phyloP scores from a whole-genome alignment of 2,329 filamentous ascomycete genomes.

The Corynespora cassiicola region DNA sequence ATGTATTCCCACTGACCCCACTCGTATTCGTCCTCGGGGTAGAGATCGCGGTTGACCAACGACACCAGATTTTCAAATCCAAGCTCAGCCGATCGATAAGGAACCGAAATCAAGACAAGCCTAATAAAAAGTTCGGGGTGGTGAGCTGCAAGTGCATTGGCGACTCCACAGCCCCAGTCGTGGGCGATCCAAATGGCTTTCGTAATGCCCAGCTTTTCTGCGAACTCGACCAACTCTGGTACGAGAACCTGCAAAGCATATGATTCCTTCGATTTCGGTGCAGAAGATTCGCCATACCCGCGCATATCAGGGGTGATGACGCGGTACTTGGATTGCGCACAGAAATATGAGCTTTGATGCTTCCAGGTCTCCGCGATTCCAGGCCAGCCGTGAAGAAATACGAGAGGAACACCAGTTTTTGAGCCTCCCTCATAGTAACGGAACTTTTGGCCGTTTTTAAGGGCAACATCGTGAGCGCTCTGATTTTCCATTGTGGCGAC shows the following conservation, averaged over 20 bases:
- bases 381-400: slow-evolving; percentile 43
- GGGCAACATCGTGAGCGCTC: slow-evolving; percentile 22
- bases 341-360: slow-evolving; percentile 40
- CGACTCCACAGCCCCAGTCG: slow-evolving; percentile 50
- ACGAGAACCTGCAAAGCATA: slow-evolving; percentile 35
- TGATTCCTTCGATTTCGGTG: slow-evolving; percentile 32
- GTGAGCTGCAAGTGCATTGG: slow-evolving; percentile 36
- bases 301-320: slow-evolving; percentile 38
- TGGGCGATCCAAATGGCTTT: slow-evolving; percentile 57
- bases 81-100: slow-evolving; percentile 50
- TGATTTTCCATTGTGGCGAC: slow-evolving; percentile 25
- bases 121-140: slow-evolving; percentile 41
- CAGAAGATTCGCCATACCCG: slow-evolving; percentile 43
- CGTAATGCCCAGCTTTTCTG: slow-evolving; percentile 45
- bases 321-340: slow-evolving; percentile 31
- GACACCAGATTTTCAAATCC: slow-evolving; percentile 47
- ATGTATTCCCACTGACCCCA: slow-evolving; percentile 46
- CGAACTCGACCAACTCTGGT: slow-evolving; percentile 44
- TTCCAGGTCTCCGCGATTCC: slow-evolving; percentile 45
- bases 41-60: slow-evolving; percentile 52
- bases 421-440: slow-evolving; percentile 33
- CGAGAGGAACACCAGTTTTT: slow-evolving; percentile 23
- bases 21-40: slow-evolving; percentile 52
- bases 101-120: slow-evolving; percentile 42
- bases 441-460: slow-evolving; percentile 25